Base-by-base conservation (phyloP, 2,329 filamentous ascomycete genomes). In the Xylaria hypoxylon region DNA sequence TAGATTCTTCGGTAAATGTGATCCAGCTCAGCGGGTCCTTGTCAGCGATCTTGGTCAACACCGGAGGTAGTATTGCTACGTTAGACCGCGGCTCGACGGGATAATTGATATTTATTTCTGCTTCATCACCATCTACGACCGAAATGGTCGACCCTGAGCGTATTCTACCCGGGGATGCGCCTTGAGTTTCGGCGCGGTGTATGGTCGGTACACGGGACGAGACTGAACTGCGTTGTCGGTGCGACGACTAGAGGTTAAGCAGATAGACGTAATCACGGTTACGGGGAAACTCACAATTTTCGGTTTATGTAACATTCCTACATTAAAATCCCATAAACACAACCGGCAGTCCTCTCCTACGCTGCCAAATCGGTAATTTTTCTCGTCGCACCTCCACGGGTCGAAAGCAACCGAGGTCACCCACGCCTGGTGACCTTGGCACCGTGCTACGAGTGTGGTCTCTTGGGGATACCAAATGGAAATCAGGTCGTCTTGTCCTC, bases 241-340 rank as follows among this genome's bases (percentile, higher is more conserved):
- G 83, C 11, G 86, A 87, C 51, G 83, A 81, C 83, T 86, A 31
- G 31, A 50, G 15, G 24, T 47, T 68, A 44, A 59, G 48, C n/a
- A 55, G 22, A 15, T 33, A 35, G 26, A 31, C 47, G 44, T 35
- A 22, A 10, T 28, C 15, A n/a, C 24, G 2, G 40, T 45, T 11
- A 33, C 68, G 71, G 74, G 35, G 68, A 57, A 59, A 86, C 91
- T 76, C 82, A 94, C 92, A 72, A 88, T 90, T 80, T 95, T 95
- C 22, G 96, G 95, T 67, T 94, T 87, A 79, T 96, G 92, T 73
- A 99, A 85, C 95, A 98, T 98, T 73, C 94, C 94, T 47, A 97
- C 93, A 71, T 91, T 97, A 78, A 99, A 99, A 81, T 99, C 96
- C 96, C 96, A 99, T 13, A 99, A 83, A 65, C 97, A 88, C 19